Evolutionary conservation across 768 basidiomycete species (phyloP).

Genomic region (Hemileccinum rubropunctum): DNA sequence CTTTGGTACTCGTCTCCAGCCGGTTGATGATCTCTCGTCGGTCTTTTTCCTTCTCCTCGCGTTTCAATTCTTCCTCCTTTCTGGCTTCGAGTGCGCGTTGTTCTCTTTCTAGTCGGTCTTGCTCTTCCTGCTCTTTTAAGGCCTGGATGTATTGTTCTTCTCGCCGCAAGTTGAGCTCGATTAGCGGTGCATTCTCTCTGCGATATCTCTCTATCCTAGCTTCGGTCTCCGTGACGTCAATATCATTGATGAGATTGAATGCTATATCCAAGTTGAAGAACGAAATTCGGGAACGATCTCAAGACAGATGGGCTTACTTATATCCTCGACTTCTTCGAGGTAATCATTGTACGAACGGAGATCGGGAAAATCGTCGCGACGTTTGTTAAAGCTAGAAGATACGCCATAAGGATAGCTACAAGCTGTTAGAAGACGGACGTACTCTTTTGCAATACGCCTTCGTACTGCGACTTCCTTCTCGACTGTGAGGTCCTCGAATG

Average conservation of each 20-base stretch:
- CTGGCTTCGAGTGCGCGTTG: conserved; percentile 63
- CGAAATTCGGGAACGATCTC: neutral
- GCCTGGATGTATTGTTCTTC: conserved; percentile 74
- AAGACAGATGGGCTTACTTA: conserved; percentile 46
- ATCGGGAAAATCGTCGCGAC: conserved; percentile 82
- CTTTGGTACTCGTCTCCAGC: conserved; percentile 72
- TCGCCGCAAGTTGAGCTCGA: conserved; percentile 79
- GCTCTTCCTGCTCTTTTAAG: conserved; percentile 77
- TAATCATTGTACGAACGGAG: conserved; percentile 89
- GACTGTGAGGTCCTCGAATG: conserved; percentile 88
- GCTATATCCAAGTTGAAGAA: conserved; percentile 42
- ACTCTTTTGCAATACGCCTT: conserved; percentile 88
- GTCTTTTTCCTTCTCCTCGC: conserved; percentile 70
- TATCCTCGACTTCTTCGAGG: conserved; percentile 93
- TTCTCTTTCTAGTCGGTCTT: conserved; percentile 70
- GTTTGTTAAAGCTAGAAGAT: conserved; percentile 83
- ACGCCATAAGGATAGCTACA: neutral
- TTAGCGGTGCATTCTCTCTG: conserved; percentile 76
- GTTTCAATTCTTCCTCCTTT: conserved; percentile 71
- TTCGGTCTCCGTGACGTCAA: conserved; percentile 80
- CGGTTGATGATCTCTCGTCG: conserved; percentile 75
- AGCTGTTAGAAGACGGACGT: conserved; percentile 18
- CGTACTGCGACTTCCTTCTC: conserved; percentile 94
- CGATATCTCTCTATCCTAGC: conserved; percentile 76
- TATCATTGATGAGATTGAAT: conserved; percentile 92